Evolutionary conservation across 2,329 filamentous ascomycete species (phyloP).

Genomic region (Sporothrix inflata): DNA sequence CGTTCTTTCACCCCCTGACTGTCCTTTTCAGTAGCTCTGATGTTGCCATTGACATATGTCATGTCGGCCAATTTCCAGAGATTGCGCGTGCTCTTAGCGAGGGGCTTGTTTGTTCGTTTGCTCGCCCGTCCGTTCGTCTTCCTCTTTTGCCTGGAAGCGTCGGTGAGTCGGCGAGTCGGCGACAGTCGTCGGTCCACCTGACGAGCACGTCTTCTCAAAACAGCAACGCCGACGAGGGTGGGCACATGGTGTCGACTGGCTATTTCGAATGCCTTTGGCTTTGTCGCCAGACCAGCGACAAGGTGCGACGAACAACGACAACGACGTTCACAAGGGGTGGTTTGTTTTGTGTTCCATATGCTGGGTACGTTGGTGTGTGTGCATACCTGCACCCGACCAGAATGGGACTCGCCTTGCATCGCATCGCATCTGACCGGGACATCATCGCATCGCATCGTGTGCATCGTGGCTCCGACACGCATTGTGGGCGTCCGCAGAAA

Average conservation of each 20-base stretch:
- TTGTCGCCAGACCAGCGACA: too few relatives aligned
- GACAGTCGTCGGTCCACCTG: not conserved
- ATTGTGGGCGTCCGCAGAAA: not conserved
- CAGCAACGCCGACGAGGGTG: not conserved
- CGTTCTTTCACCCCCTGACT: not conserved
- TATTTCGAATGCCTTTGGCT: not conserved
- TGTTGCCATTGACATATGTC: constrained; percentile 10
- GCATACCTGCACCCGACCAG: not conserved
- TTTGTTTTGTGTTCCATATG: too few relatives aligned
- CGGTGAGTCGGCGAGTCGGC: not conserved
- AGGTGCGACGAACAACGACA: too few relatives aligned
- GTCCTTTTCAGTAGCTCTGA: not conserved
- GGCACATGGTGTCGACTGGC: not conserved
- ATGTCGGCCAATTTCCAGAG: constrained; percentile 10
- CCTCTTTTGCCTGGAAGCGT: not conserved
- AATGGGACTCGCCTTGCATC: not conserved
- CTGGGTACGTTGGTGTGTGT: not conserved
- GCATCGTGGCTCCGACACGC: not conserved
- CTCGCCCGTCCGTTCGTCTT: not conserved
- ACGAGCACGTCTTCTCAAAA: not conserved
- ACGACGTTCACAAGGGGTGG: too few relatives aligned
- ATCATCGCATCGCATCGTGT: not conserved
- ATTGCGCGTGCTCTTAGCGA: not conserved
- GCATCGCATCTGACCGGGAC: not conserved
- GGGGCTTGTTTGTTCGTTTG: not conserved